Conservation (phyloP, 441 rosid species). For the Pelargonium cotyledonis region DNA sequence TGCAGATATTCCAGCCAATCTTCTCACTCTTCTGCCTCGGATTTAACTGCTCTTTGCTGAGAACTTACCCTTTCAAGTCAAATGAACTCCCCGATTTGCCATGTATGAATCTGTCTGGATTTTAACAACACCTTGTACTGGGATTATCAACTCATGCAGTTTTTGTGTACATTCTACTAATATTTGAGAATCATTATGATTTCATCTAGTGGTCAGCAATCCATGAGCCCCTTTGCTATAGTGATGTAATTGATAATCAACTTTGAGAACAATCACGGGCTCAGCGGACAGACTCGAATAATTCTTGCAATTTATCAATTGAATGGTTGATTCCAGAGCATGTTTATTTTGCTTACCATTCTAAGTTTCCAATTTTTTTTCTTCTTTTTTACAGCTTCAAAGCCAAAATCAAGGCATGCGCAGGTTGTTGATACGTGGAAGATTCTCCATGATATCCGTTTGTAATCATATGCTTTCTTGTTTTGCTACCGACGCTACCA, state of each 20-base stretch:
- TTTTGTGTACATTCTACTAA: no score
- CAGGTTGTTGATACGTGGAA: background rate
- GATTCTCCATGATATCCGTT: background rate
- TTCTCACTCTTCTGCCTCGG: constrained; percentile 41
- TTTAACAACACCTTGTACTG: no score
- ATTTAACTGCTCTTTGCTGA: constrained; percentile 23
- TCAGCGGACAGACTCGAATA: no score
- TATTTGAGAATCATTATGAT: no score
- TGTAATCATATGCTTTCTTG: background rate
- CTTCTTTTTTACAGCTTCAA: no score
- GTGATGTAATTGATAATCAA: no score
- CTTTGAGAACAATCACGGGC: no score
- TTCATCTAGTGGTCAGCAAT: no score
- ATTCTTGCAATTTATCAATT: background rate
- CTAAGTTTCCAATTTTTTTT: background rate
- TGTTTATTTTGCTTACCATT: background rate
- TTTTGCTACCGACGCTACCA: no score
- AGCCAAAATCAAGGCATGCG: no score
- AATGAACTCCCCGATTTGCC: background rate
- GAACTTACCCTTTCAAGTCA: background rate
- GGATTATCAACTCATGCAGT: no score
- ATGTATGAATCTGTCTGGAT: background rate
- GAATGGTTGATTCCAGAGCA: background rate
- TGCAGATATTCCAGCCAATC: constrained; percentile 47
- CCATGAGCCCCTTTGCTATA: no score